Evolutionary conservation across 306 rosid species (phyloP).

Genomic region (Corylus heterophylla): DNA sequence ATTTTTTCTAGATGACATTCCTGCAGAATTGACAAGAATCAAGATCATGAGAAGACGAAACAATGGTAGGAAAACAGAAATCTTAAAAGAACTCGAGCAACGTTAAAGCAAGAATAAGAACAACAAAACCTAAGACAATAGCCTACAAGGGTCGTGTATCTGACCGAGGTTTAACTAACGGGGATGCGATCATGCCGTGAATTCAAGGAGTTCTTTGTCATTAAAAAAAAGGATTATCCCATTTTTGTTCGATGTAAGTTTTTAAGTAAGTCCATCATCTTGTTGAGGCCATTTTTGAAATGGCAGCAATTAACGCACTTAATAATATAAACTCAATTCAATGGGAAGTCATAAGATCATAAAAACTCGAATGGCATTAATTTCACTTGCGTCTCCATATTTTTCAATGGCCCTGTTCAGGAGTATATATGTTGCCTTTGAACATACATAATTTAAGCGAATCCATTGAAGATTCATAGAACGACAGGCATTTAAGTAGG

Average conservation of each 20-base stretch:
- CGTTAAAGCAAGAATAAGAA: neutral
- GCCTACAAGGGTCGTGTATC: too few species aligned
- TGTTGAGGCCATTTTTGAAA: neutral
- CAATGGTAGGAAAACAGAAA: neutral
- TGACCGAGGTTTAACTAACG: too few species aligned
- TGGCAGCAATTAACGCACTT: neutral
- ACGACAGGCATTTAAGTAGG: neutral
- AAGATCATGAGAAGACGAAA: conserved; percentile 1
- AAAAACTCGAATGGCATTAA: neutral
- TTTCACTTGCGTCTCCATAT: neutral
- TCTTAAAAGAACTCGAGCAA: neutral
- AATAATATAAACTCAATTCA: neutral
- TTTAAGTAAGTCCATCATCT: neutral
- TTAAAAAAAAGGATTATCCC: too few species aligned
- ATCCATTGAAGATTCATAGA: neutral
- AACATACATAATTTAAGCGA: neutral
- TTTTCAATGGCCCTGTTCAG: neutral
- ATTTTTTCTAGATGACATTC: conserved; percentile 58
- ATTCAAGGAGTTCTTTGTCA: too few species aligned
- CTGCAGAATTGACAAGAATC: conserved; percentile 37
- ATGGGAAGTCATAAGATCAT: neutral
- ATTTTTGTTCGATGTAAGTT: neutral
- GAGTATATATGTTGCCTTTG: neutral
- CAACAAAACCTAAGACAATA: neutral
- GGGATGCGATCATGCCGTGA: too few species aligned